Evolutionary conservation across 2,329 filamentous ascomycete species (phyloP), one percentile per base, ranked within the genome.

Genomic region (Scedosporium aurantiacum): DNA sequence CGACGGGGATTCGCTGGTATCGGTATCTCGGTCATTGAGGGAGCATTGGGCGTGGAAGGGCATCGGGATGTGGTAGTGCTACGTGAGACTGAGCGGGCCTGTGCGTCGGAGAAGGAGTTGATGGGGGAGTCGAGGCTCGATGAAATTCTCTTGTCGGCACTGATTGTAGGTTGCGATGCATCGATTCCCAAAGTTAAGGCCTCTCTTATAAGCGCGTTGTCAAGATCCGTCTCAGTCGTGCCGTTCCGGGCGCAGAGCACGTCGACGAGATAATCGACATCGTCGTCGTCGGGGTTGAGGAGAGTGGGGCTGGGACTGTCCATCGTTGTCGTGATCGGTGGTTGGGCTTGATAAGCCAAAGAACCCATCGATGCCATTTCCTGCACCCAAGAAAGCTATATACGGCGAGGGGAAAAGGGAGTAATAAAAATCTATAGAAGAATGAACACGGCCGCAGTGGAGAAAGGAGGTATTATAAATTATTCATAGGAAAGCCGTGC

Each of bases 81-180:
- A 63, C 71, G 74, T 3, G 72, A 68, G 5, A 79, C 77, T 14
- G 75, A 75, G 43, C 78, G 78, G 25, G 72, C 74, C 66, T 78
- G 77, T 32, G 69, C 72, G 25, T 68, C 73, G 32, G 71, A 54
- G 23, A 54, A 71, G 43, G 74, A 71, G 25, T 73, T 69, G 6
- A 77, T 78, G 40, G 72, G 71, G 21, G 78, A 80, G 63, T 78
- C 73, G 64, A 74, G 72, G 60, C 71, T 74, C 37, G 73, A 74
- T 2, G 69, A 71, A 61, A 74, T 71, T 57, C 70, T 71, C 62
- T 74, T 73, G 40, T 76, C 70, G 40, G 68, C 66, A 47, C 66
- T 37, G 18, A 63, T 41, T 3, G 65, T 63, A 21, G 64, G 66
- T 52, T 65, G 65, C 41, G 64, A 67, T 40, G 67, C 47, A 27